Percentiles rank a stretch among this genome's conserved stretches.
phyloP scores from a whole-genome alignment of 2,329 filamentous ascomycete species.

The Lasiodiplodia citricola region DNA sequence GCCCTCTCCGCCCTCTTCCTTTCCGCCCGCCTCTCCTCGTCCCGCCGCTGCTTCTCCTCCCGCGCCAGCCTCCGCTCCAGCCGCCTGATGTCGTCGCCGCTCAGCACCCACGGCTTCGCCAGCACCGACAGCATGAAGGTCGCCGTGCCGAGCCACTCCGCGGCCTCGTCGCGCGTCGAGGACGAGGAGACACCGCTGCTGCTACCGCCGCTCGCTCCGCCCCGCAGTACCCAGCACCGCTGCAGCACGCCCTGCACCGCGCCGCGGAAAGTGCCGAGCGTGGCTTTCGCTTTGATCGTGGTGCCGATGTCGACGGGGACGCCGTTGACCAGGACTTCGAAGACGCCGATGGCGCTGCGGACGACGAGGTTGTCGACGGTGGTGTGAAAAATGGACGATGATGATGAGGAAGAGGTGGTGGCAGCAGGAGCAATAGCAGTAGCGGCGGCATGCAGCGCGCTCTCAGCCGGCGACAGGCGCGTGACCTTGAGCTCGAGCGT shows the following conservation, averaged over 20 bases:
- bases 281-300: conserved; percentile 63
- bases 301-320: conserved; percentile 52
- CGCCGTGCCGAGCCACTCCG: conserved; percentile 58
- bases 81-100: conserved; percentile 46
- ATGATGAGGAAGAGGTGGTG: not conserved
- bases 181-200: too few species aligned
- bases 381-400: conserved; percentile 35
- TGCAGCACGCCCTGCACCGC: conserved; percentile 61
- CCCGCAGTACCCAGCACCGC: conserved; percentile 52
- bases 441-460: not conserved
- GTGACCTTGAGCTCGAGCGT: conserved; percentile 63
- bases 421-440: conserved; percentile 25
- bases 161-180: conserved; percentile 61
- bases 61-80: conserved; percentile 43
- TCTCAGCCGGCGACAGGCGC: conserved; percentile 30
- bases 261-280: conserved; percentile 57
- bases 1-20: conserved; percentile 42
- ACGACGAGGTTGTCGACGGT: conserved; percentile 47
- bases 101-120: conserved; percentile 59
- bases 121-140: conserved; percentile 58
- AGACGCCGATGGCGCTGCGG: conserved; percentile 41
- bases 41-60: conserved; percentile 41
- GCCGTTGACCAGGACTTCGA: conserved; percentile 50
- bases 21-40: conserved; percentile 43
- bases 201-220: too few species aligned